Percentiles rank a stretch among this genome's conserved stretches.
phyloP scores from a whole-genome alignment of 2,329 filamentous ascomycete genomes.

The Aspergillus clavatus region DNA sequence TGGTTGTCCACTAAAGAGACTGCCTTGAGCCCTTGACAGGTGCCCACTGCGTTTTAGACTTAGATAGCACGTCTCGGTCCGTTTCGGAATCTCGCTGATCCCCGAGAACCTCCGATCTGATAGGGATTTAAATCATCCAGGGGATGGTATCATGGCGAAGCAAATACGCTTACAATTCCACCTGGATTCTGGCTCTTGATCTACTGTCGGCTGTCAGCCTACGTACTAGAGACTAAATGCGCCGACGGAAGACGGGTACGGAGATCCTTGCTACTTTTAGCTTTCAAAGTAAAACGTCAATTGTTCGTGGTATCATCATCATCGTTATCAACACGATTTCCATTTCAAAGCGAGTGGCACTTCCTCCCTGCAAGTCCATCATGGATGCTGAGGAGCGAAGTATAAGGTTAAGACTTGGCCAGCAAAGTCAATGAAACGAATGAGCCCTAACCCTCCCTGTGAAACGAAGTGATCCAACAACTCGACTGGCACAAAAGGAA shows the following conservation, averaged over 20 bases:
- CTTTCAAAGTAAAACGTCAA: not conserved
- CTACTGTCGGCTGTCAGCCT: too few species aligned
- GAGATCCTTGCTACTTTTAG: not conserved
- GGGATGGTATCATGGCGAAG: too few species aligned
- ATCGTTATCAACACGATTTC: not conserved
- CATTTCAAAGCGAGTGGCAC: not conserved
- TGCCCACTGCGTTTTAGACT: too few species aligned
- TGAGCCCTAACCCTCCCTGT: not conserved
- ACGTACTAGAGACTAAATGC: not conserved
- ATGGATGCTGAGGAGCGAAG: not conserved
- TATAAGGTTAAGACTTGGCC: not conserved
- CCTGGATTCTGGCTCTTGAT: too few species aligned
- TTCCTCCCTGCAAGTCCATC: not conserved
- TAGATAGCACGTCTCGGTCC: not conserved
- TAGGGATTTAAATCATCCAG: too few species aligned
- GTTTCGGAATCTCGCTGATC: not conserved
- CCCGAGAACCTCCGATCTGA: not conserved
- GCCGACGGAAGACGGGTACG: not conserved
- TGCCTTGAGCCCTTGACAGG: too few species aligned
- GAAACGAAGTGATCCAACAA: not conserved
- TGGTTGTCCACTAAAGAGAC: not conserved
- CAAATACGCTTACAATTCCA: too few species aligned
- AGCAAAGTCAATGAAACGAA: not conserved
- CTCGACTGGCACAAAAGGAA: not conserved
- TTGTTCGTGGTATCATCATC: not conserved